Conservation (phyloP, 345 rosid species). For the Eucalyptus regnans region DNA sequence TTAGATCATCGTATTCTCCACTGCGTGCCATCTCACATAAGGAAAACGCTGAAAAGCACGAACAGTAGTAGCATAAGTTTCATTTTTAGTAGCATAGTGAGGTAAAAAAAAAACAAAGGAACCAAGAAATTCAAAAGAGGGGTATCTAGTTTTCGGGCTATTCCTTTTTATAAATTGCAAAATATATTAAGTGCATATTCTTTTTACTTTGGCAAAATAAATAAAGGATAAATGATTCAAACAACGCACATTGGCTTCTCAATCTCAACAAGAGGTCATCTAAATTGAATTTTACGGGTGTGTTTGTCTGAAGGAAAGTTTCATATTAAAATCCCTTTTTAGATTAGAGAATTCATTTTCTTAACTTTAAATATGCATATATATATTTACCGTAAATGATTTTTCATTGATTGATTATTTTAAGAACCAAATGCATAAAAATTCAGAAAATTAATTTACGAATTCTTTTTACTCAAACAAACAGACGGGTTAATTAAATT, state of each 20-base stretch:
- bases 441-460: no score
- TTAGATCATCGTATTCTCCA: background rate
- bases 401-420: no score
- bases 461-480: background rate
- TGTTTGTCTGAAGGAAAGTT: background rate
- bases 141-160: background rate
- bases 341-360: no score
- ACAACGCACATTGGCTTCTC: background rate
- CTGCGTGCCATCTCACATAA: background rate
- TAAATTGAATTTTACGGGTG: background rate
- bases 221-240: background rate
- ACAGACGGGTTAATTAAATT: no score
- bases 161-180: background rate
- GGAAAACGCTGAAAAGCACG: background rate
- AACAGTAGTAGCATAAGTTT: background rate
- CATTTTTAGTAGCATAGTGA: background rate
- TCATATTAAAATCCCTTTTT: no score
- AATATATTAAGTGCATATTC: background rate
- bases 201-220: background rate
- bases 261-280: background rate
- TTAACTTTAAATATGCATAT: no score
- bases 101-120: fast-evolving
- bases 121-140: background rate
- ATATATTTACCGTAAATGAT: no score
- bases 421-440: no score